Evolutionary conservation across 2,329 filamentous ascomycete species (phyloP).

Genomic region (Helotiales sp.): DNA sequence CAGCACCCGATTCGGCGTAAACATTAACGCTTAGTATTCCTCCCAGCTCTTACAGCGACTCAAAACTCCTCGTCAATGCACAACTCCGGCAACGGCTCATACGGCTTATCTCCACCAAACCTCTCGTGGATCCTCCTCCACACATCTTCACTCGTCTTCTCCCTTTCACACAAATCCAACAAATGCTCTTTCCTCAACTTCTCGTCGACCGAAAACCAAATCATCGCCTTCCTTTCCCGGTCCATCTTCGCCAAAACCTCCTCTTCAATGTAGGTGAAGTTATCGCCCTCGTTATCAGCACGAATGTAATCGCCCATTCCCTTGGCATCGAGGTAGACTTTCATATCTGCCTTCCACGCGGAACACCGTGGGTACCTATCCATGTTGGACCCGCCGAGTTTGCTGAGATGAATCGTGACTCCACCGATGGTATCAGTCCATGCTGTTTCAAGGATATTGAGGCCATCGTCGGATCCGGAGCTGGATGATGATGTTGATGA

Average conservation of each 20-base stretch:
- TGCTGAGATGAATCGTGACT: constrained; percentile 19
- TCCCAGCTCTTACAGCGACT: neutral
- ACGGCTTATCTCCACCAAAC: constrained; percentile 15
- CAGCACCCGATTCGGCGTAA: no score
- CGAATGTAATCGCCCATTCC: constrained; percentile 21
- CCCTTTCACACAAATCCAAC: constrained; percentile 22
- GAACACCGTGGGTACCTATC: constrained; percentile 2
- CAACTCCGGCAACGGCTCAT: constrained; percentile 17
- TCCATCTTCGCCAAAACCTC: constrained; percentile 17
- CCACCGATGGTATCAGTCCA: constrained; percentile 19
- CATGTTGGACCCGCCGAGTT: constrained; percentile 4
- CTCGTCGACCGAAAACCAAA: constrained; percentile 23
- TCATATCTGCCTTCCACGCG: constrained; percentile 25
- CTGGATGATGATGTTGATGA: constrained; percentile 7
- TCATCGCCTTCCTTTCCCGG: constrained; percentile 23
- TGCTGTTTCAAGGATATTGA: neutral
- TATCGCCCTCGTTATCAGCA: constrained; percentile 8
- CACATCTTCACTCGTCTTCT: constrained; percentile 19
- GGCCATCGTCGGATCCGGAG: neutral
- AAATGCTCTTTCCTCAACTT: constrained; percentile 19
- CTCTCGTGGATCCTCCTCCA: constrained; percentile 24
- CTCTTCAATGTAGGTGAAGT: constrained; percentile 20
- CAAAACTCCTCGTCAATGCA: constrained; percentile 8
- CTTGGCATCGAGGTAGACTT: constrained; percentile 24
- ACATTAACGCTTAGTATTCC: neutral